These are phyloP conservation scores for Penicillium sp. DNA, from an alignment of 2,329 filamentous ascomycete genomes.

Conservation along the genomic window DNA sequence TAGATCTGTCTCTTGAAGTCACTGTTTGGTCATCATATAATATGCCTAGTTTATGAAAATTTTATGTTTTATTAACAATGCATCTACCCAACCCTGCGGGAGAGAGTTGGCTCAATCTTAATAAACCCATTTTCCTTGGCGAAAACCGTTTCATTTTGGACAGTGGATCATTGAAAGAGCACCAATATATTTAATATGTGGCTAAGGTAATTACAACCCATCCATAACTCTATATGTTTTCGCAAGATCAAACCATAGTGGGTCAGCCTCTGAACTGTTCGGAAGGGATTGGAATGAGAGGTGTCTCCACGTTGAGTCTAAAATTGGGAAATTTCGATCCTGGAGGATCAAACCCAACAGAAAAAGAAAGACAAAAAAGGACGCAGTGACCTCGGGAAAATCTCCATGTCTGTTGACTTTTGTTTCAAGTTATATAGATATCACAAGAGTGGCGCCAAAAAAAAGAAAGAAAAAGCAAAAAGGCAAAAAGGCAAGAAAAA, in stretches of 20 bases:
- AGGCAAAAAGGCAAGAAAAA: not conserved
- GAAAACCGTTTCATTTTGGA: not conserved
- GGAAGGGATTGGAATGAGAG: not conserved
- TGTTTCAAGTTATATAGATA: constrained; percentile 2
- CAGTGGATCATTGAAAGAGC: not conserved
- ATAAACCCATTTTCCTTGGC: not conserved
- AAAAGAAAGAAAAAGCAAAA: too few relatives aligned
- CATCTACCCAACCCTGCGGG: too few relatives aligned
- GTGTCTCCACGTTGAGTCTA: not conserved
- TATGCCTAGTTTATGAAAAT: too few relatives aligned
- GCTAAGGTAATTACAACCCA: too few relatives aligned
- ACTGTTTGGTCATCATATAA: too few relatives aligned
- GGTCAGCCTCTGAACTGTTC: not conserved
- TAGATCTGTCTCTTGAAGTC: not conserved
- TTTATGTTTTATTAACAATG: too few relatives aligned
- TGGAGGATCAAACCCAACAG: constrained; percentile 9
- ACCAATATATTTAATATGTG: too few relatives aligned
- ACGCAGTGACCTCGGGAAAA: not conserved
- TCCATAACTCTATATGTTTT: not conserved
- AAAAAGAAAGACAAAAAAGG: not conserved
- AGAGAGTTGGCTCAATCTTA: not conserved
- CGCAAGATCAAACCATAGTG: not conserved
- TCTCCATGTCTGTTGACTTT: not conserved
- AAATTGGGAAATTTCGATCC: constrained; percentile 4
- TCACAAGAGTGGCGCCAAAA: constrained; percentile 1